phyloP scores from a whole-genome alignment of 495 filamentous ascomycete genomes.

The Parathielavia appendiculata region DNA sequence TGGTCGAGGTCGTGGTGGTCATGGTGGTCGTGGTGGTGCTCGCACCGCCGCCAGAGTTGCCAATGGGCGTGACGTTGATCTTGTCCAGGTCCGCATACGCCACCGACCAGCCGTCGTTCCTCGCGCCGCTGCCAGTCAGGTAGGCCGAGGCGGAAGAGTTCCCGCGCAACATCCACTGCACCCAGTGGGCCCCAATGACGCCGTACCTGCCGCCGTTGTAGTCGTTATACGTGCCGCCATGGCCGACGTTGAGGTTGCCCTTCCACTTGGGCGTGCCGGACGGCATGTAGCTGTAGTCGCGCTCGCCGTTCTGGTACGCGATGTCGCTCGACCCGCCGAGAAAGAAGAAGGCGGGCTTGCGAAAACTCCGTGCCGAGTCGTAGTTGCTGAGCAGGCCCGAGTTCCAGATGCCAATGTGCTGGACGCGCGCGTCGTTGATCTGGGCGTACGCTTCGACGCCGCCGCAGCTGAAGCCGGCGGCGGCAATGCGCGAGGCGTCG shows the following conservation, averaged over 20 bases:
- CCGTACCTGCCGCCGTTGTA: conserved; percentile 31
- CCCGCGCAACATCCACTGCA: conserved; percentile 25
- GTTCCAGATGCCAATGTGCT: conserved; percentile 27
- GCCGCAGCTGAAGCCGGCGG: conserved; percentile 27
- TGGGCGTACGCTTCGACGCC: conserved; percentile 30
- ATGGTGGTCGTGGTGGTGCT: conserved; percentile 17
- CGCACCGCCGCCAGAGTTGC: conserved; percentile 19
- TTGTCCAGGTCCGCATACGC: conserved; percentile 4
- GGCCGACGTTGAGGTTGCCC: conserved; percentile 34
- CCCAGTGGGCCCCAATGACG: conserved; percentile 19
- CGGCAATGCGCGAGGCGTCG: conserved; percentile 25
- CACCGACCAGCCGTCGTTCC: conserved; percentile 9
- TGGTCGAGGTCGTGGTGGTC: conserved; percentile 12
- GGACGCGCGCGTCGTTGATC: conserved; percentile 20
- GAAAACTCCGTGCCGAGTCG: conserved; percentile 15
- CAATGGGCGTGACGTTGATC: conserved; percentile 8
- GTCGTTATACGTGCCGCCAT: conserved; percentile 28
- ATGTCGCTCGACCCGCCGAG: conserved; percentile 31
- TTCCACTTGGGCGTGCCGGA: conserved; percentile 29
- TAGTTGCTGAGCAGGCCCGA: conserved; percentile 21
- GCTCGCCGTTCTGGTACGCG: conserved; percentile 32
- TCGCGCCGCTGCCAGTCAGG: conserved; percentile 2
- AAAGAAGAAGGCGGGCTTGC: conserved; percentile 27
- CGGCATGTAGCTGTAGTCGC: conserved; percentile 29
- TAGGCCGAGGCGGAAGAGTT: conserved; percentile 19